Evolutionary conservation across 768 basidiomycete species (phyloP), one percentile per base, ranked within the genome.

Genomic region (Glaciozyma antarctica): DNA sequence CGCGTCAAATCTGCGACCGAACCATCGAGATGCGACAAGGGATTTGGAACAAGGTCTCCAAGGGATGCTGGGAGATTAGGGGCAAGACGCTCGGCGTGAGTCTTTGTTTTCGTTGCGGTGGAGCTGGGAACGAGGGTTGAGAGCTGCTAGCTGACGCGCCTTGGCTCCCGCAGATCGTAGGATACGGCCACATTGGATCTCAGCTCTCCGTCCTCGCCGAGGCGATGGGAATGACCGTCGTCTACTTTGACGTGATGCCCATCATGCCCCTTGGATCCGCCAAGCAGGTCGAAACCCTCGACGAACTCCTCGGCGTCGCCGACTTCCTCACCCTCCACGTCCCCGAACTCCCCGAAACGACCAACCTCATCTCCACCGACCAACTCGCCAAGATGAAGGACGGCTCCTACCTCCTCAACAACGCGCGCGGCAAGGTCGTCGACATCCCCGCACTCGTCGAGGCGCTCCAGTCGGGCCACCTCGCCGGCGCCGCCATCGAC

Each of bases 1-100:
- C 94, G 5, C 87, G 95, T 30, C 95, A 99, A 75, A 84, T 94
- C 72, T 85, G 85, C 72, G 88, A 99, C 78, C 87, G 95, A 62
- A 79, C 86, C 28, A 83, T 81, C 71, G 95, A 99, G 79, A 82
- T 99, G 80, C 85, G 84, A 61, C 81, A 84, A 43, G 95, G 95
- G 54, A 77, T 88, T 74, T 99, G 95, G 95, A 98, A 99, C 82
- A 99, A 99, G 79, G 88, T 97, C 74, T 94, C 91, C 71, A 97
- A 95, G 75, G 85, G 86, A 68, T 99, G 95, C 79, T 99, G 92
- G 91, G 95, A 99, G 77, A 79, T 98, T 69, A 85, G 95, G 52
- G 94, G 95, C 71, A 99, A 99, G 81, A 97, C 91, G 0, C 82
- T 99, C 54, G 95, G 95, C 62, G 69, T 70, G 38, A 49, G 69